Conservation (phyloP, 139 green algal genomes). For the Raphidocelis subcapitata region DNA sequence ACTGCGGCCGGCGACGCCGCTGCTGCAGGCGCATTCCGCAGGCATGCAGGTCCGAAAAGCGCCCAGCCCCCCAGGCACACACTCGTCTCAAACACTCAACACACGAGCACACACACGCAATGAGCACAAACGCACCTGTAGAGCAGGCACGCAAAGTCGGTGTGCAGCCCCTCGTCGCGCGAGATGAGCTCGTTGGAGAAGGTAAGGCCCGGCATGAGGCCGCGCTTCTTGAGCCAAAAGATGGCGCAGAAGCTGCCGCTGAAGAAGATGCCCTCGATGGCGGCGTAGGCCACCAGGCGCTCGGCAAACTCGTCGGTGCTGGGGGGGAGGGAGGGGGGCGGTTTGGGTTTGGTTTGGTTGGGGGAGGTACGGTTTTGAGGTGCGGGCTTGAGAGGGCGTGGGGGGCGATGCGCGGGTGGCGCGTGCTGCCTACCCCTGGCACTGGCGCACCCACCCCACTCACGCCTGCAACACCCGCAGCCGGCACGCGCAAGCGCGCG, state of each 20-base stretch:
- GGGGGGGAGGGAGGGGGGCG: not conserved
- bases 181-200: conserved; percentile 99
- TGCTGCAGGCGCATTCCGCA: no score
- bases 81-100: no score
- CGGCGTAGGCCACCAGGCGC: conserved; percentile 93
- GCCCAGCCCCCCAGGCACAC: no score
- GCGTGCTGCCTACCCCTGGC: no score
- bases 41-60: no score
- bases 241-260: conserved; percentile 94
- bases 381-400: no score
- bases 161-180: conserved; percentile 97
- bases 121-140: conserved; percentile 58
- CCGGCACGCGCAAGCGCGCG: no score
- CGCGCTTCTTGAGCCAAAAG: conserved; percentile 99
- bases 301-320: conserved; percentile 77
- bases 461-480: no score
- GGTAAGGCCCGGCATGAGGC: conserved; percentile 95
- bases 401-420: no score
- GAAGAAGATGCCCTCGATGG: conserved; percentile 99
- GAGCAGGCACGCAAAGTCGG: conserved; percentile 97
- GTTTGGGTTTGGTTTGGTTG: no score
- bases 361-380: not conserved
- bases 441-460: no score
- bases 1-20: no score
- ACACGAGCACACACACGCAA: not conserved